Evolutionary conservation across 768 basidiomycete species (phyloP).

Genomic region (Phanerochaete sordida): DNA sequence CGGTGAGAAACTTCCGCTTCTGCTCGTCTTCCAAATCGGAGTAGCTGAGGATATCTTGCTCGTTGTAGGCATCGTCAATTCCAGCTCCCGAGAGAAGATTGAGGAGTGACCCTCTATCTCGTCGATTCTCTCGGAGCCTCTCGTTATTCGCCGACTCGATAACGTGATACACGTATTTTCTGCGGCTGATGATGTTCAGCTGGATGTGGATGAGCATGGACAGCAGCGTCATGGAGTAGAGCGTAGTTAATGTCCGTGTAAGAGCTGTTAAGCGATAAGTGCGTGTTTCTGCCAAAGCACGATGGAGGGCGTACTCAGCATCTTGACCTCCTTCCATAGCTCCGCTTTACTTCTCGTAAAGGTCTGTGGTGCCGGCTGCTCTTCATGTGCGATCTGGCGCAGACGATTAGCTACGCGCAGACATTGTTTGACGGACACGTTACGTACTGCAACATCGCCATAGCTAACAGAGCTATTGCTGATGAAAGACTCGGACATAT

Average conservation of each 20-base stretch:
- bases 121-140: constrained; percentile 38
- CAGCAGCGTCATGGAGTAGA: constrained; percentile 85
- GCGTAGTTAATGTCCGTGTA: constrained; percentile 79
- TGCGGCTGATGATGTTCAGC: constrained; percentile 78
- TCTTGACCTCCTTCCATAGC: constrained; percentile 91
- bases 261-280: constrained; percentile 51
- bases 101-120: constrained; percentile 23
- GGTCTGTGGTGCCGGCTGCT: not conserved
- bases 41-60: constrained; percentile 25
- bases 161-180: constrained; percentile 73
- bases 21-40: constrained; percentile 55
- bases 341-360: constrained; percentile 62
- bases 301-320: constrained; percentile 60
- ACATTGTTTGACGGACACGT: not conserved
- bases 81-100: constrained; percentile 30
- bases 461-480: constrained; percentile 34
- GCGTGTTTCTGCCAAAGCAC: not conserved
- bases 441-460: constrained; percentile 8
- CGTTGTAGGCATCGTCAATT: constrained; percentile 12
- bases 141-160: constrained; percentile 60
- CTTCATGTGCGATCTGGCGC: not conserved
- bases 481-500: constrained; percentile 39
- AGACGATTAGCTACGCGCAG: not conserved
- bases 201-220: constrained; percentile 85
- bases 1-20: constrained; percentile 76